Base-by-base conservation (phyloP, 225 moss, liverwort and hornwort genomes). In the Physcomitrellopsis africana region DNA sequence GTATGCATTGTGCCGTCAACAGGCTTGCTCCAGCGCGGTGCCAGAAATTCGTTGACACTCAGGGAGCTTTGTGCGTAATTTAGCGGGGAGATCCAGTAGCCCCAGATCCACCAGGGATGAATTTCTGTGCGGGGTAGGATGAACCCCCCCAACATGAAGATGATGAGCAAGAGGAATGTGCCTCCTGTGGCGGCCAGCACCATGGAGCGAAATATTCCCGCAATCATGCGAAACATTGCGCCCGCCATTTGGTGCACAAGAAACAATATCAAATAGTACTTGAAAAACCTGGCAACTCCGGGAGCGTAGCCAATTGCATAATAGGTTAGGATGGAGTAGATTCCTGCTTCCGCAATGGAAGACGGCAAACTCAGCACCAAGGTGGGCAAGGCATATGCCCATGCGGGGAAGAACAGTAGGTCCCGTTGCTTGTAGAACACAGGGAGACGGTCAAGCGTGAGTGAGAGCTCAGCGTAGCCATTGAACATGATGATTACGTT, bases 21-120 rank as follows among this genome's bases (percentile, higher is more conserved):
- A 51, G 37, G 45, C 76, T 61, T 26, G 58, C 29, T 61, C 76
- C 76, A 77, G 22, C 69, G 76, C 2, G 76, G 76, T 18, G 76
- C 48, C 14, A 77, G 52, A 69, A 77, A 77, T 43, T 77, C 76
- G 13, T 77, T 77, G 26, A 77, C 52, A 29, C 60, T 69, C 15
- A 77, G 49, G 51, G 69, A 60, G 8, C 24, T 77, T 60, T 69
- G 60, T 2, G 76, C 76, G 53, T 77, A 77, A 19, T 68, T 15
- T 19, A 77, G 51, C 16, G 76, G 76, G 26, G 76, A 77, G 17
- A 63, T 32, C 69, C 76, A 77, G 69, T 77, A 77, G 37, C 76
- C 76, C 76, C 76, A 77, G 23, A 77, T 77, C 76, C 76, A 77
- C 76, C 76, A 77, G 2, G 76, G 60, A 37, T 69, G 61, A 24